Conservation (phyloP, 1,139 yeast species). For the Taphrina wiesneri region DNA sequence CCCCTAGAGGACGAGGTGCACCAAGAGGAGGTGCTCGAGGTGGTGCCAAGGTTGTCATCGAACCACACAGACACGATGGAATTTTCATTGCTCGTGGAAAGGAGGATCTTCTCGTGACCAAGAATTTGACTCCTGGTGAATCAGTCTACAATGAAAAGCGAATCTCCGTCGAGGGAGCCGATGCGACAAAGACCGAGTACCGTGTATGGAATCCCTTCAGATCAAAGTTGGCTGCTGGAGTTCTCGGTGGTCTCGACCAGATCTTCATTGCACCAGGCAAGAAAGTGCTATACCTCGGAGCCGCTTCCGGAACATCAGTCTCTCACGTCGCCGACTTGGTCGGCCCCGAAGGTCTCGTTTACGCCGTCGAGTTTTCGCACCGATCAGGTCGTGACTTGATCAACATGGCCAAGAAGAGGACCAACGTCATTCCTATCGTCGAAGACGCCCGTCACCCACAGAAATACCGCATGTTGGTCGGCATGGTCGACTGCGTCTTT, state of each 20-base stretch:
- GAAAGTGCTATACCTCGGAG: constrained; percentile 96
- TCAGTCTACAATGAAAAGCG: constrained; percentile 96
- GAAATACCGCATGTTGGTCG: constrained; percentile 95
- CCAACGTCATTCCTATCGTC: constrained; percentile 95
- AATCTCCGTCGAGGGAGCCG: constrained; percentile 86
- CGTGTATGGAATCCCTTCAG: constrained; percentile 99
- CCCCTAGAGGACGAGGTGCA: constrained; percentile 49
- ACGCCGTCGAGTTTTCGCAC: constrained; percentile 98
- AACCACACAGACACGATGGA: constrained; percentile 93
- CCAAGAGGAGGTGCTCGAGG: constrained; percentile 74
- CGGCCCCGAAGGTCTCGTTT: constrained; percentile 98
- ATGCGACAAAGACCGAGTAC: constrained; percentile 88
- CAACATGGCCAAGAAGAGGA: constrained; percentile 99
- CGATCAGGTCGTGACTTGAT: constrained; percentile 99
- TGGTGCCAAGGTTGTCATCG: constrained; percentile 94
- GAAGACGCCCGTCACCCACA: constrained; percentile 99
- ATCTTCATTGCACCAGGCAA: constrained; percentile 96
- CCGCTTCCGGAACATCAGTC: constrained; percentile 99
- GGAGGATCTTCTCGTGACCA: constrained; percentile 96
- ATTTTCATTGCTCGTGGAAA: constrained; percentile 99
- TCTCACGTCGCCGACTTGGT: constrained; percentile 98
- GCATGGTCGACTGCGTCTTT: constrained; percentile 97
- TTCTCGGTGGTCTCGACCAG: constrained; percentile 99
- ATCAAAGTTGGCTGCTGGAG: constrained; percentile 99
- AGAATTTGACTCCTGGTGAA: constrained; percentile 97